Conservation (phyloP, 202 grass and related monocot species). For the Brachypodium distachyon region DNA sequence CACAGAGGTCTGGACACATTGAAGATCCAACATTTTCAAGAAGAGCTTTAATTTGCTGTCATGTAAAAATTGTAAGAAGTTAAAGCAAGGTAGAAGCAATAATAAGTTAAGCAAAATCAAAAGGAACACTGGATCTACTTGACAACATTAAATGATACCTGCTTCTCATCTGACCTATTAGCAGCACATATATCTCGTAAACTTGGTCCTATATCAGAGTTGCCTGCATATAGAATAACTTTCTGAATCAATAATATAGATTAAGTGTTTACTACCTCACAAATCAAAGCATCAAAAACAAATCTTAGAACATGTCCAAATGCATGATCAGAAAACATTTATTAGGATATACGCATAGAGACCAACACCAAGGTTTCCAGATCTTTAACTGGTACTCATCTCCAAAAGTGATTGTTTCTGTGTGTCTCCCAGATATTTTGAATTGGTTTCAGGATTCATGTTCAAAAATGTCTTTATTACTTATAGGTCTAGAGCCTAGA, state of each 20-base stretch:
- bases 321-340: neutral
- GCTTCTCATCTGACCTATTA: conserved; percentile 94
- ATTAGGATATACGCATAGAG: neutral
- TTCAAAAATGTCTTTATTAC: neutral
- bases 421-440: neutral
- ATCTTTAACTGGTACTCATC: neutral
- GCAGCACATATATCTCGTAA: conserved; percentile 83
- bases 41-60: conserved; percentile 90
- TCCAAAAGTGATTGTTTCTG: neutral
- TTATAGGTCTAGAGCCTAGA: neutral
- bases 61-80: conserved; percentile 24
- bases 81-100: conserved; percentile 14
- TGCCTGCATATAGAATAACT: conserved; percentile 29
- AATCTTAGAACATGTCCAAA: neutral
- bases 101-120: conserved; percentile 11
- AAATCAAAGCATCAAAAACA: neutral
- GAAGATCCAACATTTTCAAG: conserved; percentile 83
- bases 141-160: conserved; percentile 40
- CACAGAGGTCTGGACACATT: conserved; percentile 76
- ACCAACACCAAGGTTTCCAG: neutral
- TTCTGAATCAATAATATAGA: conserved; percentile 2
- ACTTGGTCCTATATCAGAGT: conserved; percentile 64
- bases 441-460: neutral
- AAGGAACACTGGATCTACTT: neutral
- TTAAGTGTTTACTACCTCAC: neutral